phyloP scores from a whole-genome alignment of 176 grass and related monocot genomes.

The Aechmea fasciata region DNA sequence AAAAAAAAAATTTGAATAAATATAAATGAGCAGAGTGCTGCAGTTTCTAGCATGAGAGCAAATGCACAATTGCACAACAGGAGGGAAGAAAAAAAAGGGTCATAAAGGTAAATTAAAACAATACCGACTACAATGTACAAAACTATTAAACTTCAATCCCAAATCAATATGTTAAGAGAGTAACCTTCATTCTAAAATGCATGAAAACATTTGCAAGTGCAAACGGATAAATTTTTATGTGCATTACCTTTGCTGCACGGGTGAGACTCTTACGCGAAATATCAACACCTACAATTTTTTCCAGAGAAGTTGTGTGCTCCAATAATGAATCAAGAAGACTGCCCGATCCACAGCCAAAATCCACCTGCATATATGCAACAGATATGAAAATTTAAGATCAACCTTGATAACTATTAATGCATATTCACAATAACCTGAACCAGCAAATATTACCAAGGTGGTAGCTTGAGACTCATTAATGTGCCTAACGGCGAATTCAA shows the following conservation, averaged over 20 bases:
- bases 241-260: slow-evolving; percentile 67
- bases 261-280: slow-evolving; percentile 70
- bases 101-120: too few species aligned
- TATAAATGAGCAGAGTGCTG: background rate
- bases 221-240: background rate
- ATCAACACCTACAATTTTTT: slow-evolving; percentile 86
- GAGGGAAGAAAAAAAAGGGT: too few species aligned
- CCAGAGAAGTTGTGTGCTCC: slow-evolving; percentile 67
- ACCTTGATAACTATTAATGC: slow-evolving; percentile 5
- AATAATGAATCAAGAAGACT: slow-evolving; percentile 83
- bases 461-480: slow-evolving; percentile 76
- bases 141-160: background rate
- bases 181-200: background rate
- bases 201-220: background rate
- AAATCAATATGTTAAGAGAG: background rate
- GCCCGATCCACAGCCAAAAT: slow-evolving; percentile 97
- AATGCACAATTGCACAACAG: too few species aligned
- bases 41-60: too few species aligned
- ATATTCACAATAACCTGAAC: slow-evolving; percentile 1
- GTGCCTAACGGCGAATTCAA: slow-evolving; percentile 60
- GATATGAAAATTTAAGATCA: background rate
- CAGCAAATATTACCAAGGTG: slow-evolving; percentile 41
- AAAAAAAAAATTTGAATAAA: background rate
- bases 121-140: background rate
- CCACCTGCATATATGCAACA: slow-evolving; percentile 42